Base-by-base conservation (phyloP, 257 asterid genomes). In the Fraxinus anomala region DNA sequence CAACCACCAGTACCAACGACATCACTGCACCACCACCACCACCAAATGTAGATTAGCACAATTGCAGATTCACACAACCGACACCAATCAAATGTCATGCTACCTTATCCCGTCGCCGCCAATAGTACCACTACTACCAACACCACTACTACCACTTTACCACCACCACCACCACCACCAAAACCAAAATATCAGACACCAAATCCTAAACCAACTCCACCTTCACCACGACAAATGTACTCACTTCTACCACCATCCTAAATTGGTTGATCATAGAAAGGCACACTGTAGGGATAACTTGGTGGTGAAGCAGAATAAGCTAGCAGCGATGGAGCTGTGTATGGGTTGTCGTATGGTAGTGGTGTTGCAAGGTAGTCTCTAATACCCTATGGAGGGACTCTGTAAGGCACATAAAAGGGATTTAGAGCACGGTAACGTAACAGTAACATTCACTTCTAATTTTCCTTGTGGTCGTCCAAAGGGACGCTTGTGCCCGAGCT, bases 381-480 rank as follows among this genome's bases (percentile, higher is more conserved):
- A 13, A 80, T 59, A 24, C 82, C 89, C 28, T 88, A 84, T 4
- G 91, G 90, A 7, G 93, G 92, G 1, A 87, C 93, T 1, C 91
- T 95, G 72, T 90, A 88, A 1, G 92, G 82, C 5, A 92, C 87
- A 63, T 82, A 80, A 72, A 91, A 88, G 0, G 96, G 91, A 30
- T 88, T 94, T 54, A 86, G 94, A 39, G 91, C 86, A 72, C 82
- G 93, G 42, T 87, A 80, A n/a, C 85, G 77, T 3, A 86, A 94
- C 90, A 69, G 31, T 16, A 42, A 94, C 89, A 23, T 68, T 76
- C 30, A 94, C 69, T 31, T 87, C 89, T 42, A 92, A 5, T 76
- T 89, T 91, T 3, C 97, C 98, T 0, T 94, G 98, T 0, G 98
- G 98, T 19, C 98, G 85, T 47, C 98, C 97, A 30, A 97, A 94